These are phyloP conservation scores for Avena sativa DNA, from an alignment of 176 grass and related monocot genomes.

Conservation along the genomic window DNA sequence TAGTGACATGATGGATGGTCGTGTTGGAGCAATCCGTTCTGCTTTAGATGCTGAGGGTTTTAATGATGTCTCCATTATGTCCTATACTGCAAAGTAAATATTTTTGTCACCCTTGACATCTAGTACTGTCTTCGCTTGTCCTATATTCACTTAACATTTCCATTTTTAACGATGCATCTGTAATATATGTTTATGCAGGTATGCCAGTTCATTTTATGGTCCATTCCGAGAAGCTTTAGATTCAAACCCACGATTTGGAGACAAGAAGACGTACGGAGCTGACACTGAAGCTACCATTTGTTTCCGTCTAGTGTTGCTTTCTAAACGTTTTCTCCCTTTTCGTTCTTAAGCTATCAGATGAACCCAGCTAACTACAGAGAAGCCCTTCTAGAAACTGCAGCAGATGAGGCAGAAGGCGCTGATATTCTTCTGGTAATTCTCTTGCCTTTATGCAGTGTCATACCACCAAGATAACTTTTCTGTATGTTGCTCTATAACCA, in stretches of 20 bases:
- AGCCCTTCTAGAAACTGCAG: slow-evolving; percentile 86
- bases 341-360: slow-evolving; percentile 90
- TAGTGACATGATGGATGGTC: slow-evolving; percentile 99
- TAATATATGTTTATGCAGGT: slow-evolving; percentile 56
- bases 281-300: not conserved
- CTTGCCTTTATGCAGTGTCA: slow-evolving; percentile 13
- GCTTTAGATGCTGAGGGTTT: slow-evolving; percentile 98
- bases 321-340: slow-evolving; percentile 40
- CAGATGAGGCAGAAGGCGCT: slow-evolving; percentile 88
- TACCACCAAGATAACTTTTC: slow-evolving; percentile 1
- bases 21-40: slow-evolving; percentile 82
- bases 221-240: slow-evolving; percentile 96
- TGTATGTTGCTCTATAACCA: slow-evolving; percentile 3
- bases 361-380: slow-evolving; percentile 97
- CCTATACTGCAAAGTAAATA: slow-evolving; percentile 93
- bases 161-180: slow-evolving; percentile 23
- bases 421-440: slow-evolving; percentile 84
- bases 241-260: slow-evolving; percentile 97
- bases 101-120: not conserved
- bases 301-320: slow-evolving; percentile 27
- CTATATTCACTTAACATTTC: not conserved
- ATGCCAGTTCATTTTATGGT: slow-evolving; percentile 98
- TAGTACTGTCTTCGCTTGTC: not conserved
- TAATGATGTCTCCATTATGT: slow-evolving; percentile 96
- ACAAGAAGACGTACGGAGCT: slow-evolving; percentile 91